These are phyloP conservation scores for Barnettozyma salicaria DNA, from an alignment of 805 yeast genomes.

Conservation along the genomic window DNA sequence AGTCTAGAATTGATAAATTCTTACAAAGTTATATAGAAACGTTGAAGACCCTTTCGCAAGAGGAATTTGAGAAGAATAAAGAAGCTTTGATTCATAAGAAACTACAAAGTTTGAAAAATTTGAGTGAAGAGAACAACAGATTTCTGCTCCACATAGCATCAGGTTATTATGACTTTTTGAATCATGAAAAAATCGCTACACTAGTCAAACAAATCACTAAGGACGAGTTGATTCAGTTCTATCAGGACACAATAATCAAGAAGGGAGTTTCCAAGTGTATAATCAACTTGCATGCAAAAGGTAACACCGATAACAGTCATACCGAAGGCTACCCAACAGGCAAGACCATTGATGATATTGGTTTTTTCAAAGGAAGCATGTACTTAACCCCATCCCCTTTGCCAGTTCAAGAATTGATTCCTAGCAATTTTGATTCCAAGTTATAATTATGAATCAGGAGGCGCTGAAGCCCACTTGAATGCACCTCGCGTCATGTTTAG, in stretches of 20 bases:
- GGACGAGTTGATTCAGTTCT: slow-evolving; percentile 52
- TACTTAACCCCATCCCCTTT: slow-evolving; percentile 55
- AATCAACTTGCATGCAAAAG: slow-evolving; percentile 56
- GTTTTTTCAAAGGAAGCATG: slow-evolving; percentile 50
- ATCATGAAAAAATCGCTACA: slow-evolving; percentile 51
- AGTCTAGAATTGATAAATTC: slow-evolving; percentile 69
- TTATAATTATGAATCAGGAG: slow-evolving; percentile 9
- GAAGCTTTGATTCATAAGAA: slow-evolving; percentile 61
- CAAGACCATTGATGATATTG: slow-evolving; percentile 36
- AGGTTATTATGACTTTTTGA: slow-evolving; percentile 74
- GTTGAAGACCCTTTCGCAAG: slow-evolving; percentile 47
- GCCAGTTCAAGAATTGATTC: slow-evolving; percentile 38
- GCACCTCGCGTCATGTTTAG: too few species aligned
- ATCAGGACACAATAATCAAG: slow-evolving; percentile 36
- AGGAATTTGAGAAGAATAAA: slow-evolving; percentile 63
- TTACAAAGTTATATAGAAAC: slow-evolving; percentile 40
- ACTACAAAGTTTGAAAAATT: slow-evolving; percentile 66
- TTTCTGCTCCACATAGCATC: slow-evolving; percentile 62
- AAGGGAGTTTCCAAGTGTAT: slow-evolving; percentile 38
- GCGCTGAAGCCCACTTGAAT: too few species aligned
- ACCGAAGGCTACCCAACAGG: slow-evolving; percentile 44
- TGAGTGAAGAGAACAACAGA: slow-evolving; percentile 65
- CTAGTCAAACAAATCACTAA: slow-evolving; percentile 48
- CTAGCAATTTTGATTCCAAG: slow-evolving; percentile 17
- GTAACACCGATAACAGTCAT: slow-evolving; percentile 21